Evolutionary conservation across 257 asterid species (phyloP).

Genomic region (Leptodermis oblonga): DNA sequence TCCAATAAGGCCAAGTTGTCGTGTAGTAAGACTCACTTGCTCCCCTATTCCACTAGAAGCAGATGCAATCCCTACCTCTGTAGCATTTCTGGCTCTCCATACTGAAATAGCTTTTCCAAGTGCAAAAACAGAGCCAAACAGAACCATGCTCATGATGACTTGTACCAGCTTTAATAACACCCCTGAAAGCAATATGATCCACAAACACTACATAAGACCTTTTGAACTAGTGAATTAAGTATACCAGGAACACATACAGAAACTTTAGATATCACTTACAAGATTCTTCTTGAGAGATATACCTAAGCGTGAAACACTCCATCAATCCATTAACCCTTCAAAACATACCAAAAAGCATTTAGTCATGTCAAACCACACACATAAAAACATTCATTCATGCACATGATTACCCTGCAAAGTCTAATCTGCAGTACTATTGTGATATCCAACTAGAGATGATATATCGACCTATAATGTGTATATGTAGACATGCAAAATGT

Average conservation of each 20-base stretch:
- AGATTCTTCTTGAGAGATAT: constrained; percentile 45
- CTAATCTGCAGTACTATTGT: too few relatives aligned
- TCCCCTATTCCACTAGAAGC: constrained; percentile 62
- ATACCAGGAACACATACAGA: neutral
- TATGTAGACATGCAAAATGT: too few relatives aligned
- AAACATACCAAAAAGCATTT: constrained; percentile 7
- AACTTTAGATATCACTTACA: constrained; percentile 44
- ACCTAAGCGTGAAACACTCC: constrained; percentile 29
- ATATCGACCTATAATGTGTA: neutral
- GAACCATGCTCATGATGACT: constrained; percentile 36
- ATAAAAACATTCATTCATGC: neutral
- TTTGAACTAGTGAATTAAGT: neutral
- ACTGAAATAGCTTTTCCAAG: constrained; percentile 50
- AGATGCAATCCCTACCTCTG: constrained; percentile 41
- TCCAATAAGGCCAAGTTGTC: constrained; percentile 80
- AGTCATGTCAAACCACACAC: neutral
- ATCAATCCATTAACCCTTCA: constrained; percentile 49
- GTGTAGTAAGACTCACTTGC: constrained; percentile 49
- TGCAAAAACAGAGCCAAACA: constrained; percentile 59
- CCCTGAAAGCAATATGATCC: constrained; percentile 36
- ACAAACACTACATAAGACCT: neutral
- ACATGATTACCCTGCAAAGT: neutral
- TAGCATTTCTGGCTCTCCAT: constrained; percentile 49
- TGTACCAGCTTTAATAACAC: constrained; percentile 42
- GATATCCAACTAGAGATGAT: too few relatives aligned